Evolutionary conservation across 352 stramenopile species (phyloP), one percentile per base, ranked within the genome.

Genomic region (Ophiocytium majus): DNA sequence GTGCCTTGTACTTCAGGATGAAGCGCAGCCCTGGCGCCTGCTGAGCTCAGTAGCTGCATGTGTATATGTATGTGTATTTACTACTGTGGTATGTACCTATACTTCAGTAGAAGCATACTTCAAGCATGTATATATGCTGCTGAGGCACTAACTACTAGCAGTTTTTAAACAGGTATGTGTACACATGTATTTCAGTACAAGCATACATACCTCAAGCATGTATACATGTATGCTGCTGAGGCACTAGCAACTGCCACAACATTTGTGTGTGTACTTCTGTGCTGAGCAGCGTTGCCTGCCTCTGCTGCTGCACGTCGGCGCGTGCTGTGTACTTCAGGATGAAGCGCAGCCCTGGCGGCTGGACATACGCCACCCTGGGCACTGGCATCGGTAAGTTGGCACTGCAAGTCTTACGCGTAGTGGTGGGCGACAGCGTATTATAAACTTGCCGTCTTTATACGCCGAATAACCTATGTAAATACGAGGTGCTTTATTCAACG

Each of bases 271-370:
- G 57, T 28, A 71, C 23, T 23, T 71, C 28, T 71, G 28, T 28
- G 23, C 23, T 23, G 23, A 71, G n/a, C n/a, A n/a, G n/a, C n/a
- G n/a, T n/a, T n/a, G n/a, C n/a, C n/a, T n/a, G n/a, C n/a, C n/a
- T n/a, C n/a, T n/a, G n/a, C 43, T 57, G 43, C 43, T 57, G 5
- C 43, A 14, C 43, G 43, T 57, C 5, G 5, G 5, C 43, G 5
- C 43, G 5, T 57, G 14, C 43, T 78, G 66, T 78, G 5, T 78
- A 14, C 32, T 78, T 78, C 35, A 78, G 66, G 66, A 78, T 78
- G 66, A 78, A 78, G 35, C 66, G 66, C 32, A 14, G 5, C 66
- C 5, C 66, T 17, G 32, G 66, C 66, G 66, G 5, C 5, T 78
- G 66, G 66, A 17, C 17, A 14, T 78, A 78, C 66, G 5, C 5